Evolutionary conservation across 2,329 filamentous ascomycete genomes (phyloP), one percentile per base, ranked within the genome.

Genomic region (Teratosphaeria epicoccoides): DNA sequence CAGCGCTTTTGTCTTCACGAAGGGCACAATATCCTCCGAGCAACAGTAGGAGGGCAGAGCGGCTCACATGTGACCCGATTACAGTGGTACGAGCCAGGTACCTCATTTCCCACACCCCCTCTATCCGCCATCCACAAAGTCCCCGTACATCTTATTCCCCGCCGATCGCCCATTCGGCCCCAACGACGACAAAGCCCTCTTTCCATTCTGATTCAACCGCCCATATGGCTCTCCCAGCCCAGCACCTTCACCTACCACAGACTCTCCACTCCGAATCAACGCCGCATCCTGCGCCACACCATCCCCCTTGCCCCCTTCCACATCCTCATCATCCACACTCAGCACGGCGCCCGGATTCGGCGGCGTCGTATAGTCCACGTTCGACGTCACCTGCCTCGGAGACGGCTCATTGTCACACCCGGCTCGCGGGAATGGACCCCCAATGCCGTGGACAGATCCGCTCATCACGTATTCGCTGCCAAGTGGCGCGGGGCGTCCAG

Each of bases 311-410:
- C 46, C 51, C 33, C 44, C 55, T 10, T 55, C 52, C 11, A 56
- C 59, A 11, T 59, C 55, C 6, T 61, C 60, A 14, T 53, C 59
- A 11, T 55, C 55, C 4, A 33, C 55, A 51, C 45, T 53, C 9
- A 58, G 33, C 17, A 66, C 55, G 1, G 57, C 55, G 14, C 64
- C 63, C 9, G 63, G 62, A 9, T 63, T 51, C 2, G 59, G 59
- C 3, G 63, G 63, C 14, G 63, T 65, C 49, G 64, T 59, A 43
- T 66, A 65, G 20, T 51, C 51, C 24, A 53, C 49, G n/a, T 52
- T 50, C 22, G 28, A 44, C 2, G 45, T 24, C 45, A 28, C 40
- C 14, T 17, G 26, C 14, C 6, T 52, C 22, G 17, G 14, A 17
- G 33, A 20, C 10, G 33, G 33, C 4, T 37, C 22, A 7, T 24